These are phyloP conservation scores for Canavalia ensiformis DNA, from an alignment of 306 rosid species.

Conservation along the genomic window DNA sequence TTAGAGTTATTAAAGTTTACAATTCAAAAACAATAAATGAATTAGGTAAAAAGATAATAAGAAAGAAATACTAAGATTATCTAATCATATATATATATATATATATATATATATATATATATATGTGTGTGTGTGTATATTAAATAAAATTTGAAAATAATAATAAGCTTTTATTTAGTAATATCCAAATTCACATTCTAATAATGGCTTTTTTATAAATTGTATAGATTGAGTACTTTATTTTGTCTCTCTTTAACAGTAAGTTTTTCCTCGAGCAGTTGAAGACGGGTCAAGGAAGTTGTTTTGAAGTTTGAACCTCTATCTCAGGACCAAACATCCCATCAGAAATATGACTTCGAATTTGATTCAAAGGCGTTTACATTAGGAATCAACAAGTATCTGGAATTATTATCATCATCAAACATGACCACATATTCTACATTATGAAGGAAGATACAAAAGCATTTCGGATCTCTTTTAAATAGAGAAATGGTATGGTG, in stretches of 20 bases:
- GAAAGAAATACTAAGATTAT: too few relatives aligned
- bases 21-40: too few relatives aligned
- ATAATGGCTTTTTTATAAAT: too few relatives aligned
- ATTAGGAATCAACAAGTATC: slow-evolving; percentile 44
- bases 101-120: too few relatives aligned
- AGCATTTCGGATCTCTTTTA: slow-evolving; percentile 46
- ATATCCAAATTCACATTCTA: too few relatives aligned
- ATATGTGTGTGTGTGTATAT: too few relatives aligned
- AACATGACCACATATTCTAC: slow-evolving; percentile 53
- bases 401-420: slow-evolving; percentile 56
- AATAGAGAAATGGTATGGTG: slow-evolving; percentile 57
- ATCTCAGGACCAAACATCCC: background rate
- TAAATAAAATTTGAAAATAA: too few relatives aligned
- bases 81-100: too few relatives aligned
- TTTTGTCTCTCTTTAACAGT: background rate
- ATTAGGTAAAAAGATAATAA: too few relatives aligned
- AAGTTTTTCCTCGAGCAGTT: background rate
- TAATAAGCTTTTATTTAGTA: too few relatives aligned
- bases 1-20: too few relatives aligned
- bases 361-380: slow-evolving; percentile 16
- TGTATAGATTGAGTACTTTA: too few relatives aligned
- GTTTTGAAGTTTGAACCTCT: background rate
- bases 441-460: slow-evolving; percentile 54
- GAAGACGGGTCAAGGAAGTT: background rate
- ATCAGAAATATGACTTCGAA: slow-evolving; percentile 27